These are phyloP conservation scores for Pyrus hybrid DNA, from an alignment of 331 rosid species.

Conservation along the genomic window DNA sequence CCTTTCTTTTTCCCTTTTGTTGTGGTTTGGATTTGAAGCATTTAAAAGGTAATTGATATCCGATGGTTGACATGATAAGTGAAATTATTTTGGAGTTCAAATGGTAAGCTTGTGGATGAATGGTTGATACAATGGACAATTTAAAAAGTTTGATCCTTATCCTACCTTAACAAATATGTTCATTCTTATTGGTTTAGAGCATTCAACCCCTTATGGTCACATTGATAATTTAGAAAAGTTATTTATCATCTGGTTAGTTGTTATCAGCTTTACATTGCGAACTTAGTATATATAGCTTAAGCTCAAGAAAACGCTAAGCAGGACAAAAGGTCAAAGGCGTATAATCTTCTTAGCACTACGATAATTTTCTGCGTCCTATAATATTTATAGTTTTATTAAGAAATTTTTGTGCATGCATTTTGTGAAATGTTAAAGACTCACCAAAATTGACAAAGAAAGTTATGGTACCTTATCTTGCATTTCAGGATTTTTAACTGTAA, in stretches of 20 bases:
- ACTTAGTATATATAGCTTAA: not conserved
- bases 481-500: not conserved
- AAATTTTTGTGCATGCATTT: not conserved
- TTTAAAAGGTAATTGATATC: not conserved
- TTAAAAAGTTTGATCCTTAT: not conserved
- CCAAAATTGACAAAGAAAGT: not conserved
- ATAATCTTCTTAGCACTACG: not conserved
- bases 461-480: not conserved
- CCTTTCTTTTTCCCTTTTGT: not conserved
- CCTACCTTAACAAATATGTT: not conserved
- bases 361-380: not conserved
- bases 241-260: not conserved
- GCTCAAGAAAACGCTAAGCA: not conserved
- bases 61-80: not conserved
- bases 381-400: not conserved
- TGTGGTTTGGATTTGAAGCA: not conserved
- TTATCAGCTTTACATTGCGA: not conserved
- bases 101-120: not conserved
- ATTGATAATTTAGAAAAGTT: not conserved
- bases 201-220: not conserved
- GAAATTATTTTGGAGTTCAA: not conserved
- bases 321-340: not conserved
- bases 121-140: not conserved
- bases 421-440: not conserved
- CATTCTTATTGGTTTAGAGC: not conserved